Percentiles rank a stretch among this genome's conserved stretches.
These are phyloP conservation scores for Digitaria exilis DNA, from an alignment of 202 grass and related monocot species.

Conservation along the genomic window DNA sequence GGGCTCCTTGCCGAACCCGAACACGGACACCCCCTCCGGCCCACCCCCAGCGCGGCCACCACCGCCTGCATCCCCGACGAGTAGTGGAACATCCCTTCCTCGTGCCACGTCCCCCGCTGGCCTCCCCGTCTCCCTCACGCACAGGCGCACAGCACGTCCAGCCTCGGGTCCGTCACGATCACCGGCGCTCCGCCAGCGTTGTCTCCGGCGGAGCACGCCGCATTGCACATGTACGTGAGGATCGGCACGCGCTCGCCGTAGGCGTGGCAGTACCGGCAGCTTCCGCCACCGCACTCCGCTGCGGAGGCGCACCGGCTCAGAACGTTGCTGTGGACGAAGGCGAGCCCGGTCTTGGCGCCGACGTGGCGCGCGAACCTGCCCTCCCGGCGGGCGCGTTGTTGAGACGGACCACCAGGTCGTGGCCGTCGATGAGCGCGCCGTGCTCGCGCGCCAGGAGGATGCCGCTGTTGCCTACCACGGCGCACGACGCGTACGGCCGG, in stretches of 20 bases:
- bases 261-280: conserved; percentile 53
- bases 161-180: conserved; percentile 63
- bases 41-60: conserved; percentile 60
- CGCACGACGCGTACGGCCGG: conserved; percentile 59
- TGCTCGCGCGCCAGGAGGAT: conserved; percentile 54
- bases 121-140: conserved; percentile 55
- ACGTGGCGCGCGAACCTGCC: conserved; percentile 41
- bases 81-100: conserved; percentile 73
- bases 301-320: conserved; percentile 46
- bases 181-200: conserved; percentile 41
- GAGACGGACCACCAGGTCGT: conserved; percentile 70
- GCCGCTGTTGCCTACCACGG: conserved; percentile 78
- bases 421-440: conserved; percentile 63
- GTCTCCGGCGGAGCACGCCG: conserved; percentile 39
- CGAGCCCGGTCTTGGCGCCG: conserved; percentile 50
- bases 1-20: conserved; percentile 68
- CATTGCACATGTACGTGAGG: conserved; percentile 63
- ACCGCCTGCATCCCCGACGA: conserved; percentile 79
- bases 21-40: conserved; percentile 54
- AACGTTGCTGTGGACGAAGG: conserved; percentile 76
- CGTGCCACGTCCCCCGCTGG: conserved; percentile 41
- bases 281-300: conserved; percentile 1
- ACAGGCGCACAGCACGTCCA: conserved; percentile 69
- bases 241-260: conserved; percentile 56
- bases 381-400: conserved; percentile 58